phyloP scores from a whole-genome alignment of 2,329 filamentous ascomycete genomes.

The Rhynchosporium agropyri region DNA sequence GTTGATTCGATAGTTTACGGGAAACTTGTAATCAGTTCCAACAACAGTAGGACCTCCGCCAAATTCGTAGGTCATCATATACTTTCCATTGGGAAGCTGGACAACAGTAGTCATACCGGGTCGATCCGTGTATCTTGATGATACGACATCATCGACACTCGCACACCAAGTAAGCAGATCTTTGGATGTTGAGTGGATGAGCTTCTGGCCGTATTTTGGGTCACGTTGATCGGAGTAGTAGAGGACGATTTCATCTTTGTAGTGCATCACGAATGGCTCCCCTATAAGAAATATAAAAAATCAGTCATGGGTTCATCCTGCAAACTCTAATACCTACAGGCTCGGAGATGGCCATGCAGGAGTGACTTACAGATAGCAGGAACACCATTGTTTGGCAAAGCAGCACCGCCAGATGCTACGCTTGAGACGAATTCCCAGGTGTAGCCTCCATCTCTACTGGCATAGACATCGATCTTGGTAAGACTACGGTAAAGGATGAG shows the following conservation, averaged over 20 bases:
- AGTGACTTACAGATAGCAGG: conserved; percentile 60
- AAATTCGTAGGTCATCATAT: conserved; percentile 64
- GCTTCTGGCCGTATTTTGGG: conserved; percentile 66
- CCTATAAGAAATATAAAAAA: too few relatives aligned
- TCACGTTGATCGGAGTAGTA: conserved; percentile 76
- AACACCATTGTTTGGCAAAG: conserved; percentile 60
- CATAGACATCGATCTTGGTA: conserved; percentile 72
- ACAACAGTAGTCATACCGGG: conserved; percentile 70
- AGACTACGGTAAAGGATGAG: conserved; percentile 38
- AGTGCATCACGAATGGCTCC: conserved; percentile 68
- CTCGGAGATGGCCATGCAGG: too few relatives aligned
- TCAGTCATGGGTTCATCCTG: too few relatives aligned
- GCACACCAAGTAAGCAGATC: conserved; percentile 63
- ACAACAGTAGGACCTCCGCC: conserved; percentile 35
- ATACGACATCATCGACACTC: conserved; percentile 63
- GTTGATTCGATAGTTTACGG: conserved; percentile 42
- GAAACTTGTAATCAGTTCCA: conserved; percentile 35
- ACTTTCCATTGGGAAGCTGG: conserved; percentile 56
- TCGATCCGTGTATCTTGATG: conserved; percentile 62
- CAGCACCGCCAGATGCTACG: conserved; percentile 62
- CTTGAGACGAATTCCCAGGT: conserved; percentile 70
- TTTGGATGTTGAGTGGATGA: conserved; percentile 58
- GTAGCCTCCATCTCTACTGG: conserved; percentile 58
- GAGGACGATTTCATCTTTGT: conserved; percentile 61
- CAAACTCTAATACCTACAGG: too few relatives aligned